Evolutionary conservation across 345 rosid genomes (phyloP).

Genomic region (Eucalyptus erythrocorys): DNA sequence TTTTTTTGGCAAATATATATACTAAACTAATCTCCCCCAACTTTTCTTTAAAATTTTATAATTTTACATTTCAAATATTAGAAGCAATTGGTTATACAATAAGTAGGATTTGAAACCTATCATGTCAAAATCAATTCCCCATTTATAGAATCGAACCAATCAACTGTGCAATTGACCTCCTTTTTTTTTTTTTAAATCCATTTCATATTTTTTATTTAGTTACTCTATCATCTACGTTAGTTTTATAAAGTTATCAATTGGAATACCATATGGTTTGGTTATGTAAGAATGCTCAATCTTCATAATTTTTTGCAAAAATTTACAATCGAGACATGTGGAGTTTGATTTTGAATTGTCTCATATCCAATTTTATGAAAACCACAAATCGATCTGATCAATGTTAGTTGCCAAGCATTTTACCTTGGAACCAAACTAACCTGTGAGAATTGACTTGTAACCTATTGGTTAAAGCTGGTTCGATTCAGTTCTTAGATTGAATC

Average conservation of each 20-base stretch:
- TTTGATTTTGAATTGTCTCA: neutral
- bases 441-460: neutral
- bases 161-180: no score
- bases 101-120: no score
- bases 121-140: no score
- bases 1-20: no score
- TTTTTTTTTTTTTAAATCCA: no score
- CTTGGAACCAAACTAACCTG: fast-evolving
- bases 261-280: neutral
- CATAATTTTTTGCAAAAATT: neutral
- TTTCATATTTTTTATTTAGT: no score
- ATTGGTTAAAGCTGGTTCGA: neutral
- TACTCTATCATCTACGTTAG: no score
- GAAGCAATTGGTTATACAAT: neutral
- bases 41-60: neutral
- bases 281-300: neutral
- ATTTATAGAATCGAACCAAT: no score
- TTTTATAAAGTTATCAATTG: no score
- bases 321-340: neutral
- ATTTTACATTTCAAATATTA: neutral
- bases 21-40: no score
- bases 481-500: neutral
- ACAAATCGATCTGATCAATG: fast-evolving
- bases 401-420: neutral
- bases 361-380: neutral